A percentile compares a stretch with the other conserved stretches of the same genome.
phyloP scores from a whole-genome alignment of 75 land plant species.

The Gnetum montanum region DNA sequence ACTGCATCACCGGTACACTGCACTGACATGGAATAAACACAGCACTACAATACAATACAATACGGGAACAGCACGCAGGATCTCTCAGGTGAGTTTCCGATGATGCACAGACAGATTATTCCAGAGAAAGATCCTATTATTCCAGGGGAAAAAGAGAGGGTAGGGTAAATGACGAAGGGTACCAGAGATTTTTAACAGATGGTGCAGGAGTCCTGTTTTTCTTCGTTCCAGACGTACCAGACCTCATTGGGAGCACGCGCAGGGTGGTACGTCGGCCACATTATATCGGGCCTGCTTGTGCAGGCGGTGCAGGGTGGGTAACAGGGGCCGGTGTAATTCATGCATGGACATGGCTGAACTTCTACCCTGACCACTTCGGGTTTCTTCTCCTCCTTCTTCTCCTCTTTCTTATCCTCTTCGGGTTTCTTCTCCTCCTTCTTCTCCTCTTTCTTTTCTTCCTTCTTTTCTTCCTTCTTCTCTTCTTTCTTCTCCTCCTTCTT shows the following conservation, averaged over 20 bases:
- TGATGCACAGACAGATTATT: no score
- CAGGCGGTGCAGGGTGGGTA: neutral
- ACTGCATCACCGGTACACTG: no score
- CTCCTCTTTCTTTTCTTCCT: neutral
- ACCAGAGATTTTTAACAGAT: neutral
- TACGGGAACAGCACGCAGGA: no score
- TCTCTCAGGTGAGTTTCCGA: no score
- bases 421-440: neutral
- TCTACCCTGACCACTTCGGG: neutral
- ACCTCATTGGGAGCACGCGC: neutral
- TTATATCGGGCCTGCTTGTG: neutral
- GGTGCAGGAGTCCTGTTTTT: neutral
- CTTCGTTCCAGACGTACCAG: constrained; percentile 2
- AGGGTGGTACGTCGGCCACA: constrained; percentile 1
- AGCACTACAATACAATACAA: no score
- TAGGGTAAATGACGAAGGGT: no score
- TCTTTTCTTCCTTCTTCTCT: neutral
- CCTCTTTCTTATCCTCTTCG: neutral
- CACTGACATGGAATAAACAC: no score
- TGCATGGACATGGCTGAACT: no score
- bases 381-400: neutral
- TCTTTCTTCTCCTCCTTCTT: neutral
- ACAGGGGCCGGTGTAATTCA: neutral
- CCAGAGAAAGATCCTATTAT: no score
- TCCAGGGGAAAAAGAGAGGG: no score